These are phyloP conservation scores for Penicillium freii DNA, from an alignment of 2,329 filamentous ascomycete species.

Conservation along the genomic window DNA sequence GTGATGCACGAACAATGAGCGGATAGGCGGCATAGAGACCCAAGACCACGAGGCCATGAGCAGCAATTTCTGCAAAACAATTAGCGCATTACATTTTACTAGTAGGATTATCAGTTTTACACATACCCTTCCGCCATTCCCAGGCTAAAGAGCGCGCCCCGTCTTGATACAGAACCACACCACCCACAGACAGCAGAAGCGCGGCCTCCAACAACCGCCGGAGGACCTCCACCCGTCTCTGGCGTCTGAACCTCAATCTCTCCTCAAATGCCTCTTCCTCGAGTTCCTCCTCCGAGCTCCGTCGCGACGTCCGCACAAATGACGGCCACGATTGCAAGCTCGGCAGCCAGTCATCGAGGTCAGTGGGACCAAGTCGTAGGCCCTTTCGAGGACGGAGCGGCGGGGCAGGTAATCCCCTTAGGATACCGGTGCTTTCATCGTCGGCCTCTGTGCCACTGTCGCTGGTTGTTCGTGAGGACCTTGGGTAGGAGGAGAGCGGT, in stretches of 20 bases:
- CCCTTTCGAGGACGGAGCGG: constrained; percentile 73
- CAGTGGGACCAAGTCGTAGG: constrained; percentile 48
- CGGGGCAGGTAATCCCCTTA: constrained; percentile 81
- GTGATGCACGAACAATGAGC: constrained; percentile 48
- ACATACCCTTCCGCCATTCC: constrained; percentile 41
- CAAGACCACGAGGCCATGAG: constrained; percentile 32
- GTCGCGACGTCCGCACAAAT: constrained; percentile 30
- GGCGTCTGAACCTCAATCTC: constrained; percentile 29
- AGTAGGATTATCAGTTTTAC: not conserved
- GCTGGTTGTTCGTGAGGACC: constrained; percentile 63
- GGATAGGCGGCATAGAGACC: constrained; percentile 54
- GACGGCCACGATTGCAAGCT: constrained; percentile 34
- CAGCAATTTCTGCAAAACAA: constrained; percentile 32
- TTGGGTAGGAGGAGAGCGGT: constrained; percentile 34
- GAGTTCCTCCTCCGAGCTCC: constrained; percentile 33
- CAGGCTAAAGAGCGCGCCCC: constrained; percentile 33
- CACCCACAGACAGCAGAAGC: constrained; percentile 54
- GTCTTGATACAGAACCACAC: constrained; percentile 40
- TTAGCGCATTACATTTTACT: constrained; percentile 7
- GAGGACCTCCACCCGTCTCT: constrained; percentile 43
- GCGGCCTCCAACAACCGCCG: constrained; percentile 54
- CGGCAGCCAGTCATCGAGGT: constrained; percentile 33
- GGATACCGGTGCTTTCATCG: constrained; percentile 73
- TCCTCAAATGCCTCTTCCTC: constrained; percentile 25
- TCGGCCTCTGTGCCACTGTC: constrained; percentile 95